Conservation (phyloP, 2,329 filamentous ascomycete genomes). For the Penicillium freii region DNA sequence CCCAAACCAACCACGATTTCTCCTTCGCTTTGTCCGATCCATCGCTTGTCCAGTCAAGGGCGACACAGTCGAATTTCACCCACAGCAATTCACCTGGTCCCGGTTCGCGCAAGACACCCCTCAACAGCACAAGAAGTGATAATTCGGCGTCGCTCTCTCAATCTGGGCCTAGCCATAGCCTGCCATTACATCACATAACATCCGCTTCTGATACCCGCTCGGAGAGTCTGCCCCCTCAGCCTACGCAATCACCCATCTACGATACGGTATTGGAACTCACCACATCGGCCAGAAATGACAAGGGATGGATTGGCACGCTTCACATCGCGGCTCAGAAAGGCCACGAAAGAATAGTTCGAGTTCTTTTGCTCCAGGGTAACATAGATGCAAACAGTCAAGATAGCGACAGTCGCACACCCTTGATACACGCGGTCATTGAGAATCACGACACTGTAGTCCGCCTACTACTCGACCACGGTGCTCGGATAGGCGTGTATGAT, state of each 20-base stretch:
- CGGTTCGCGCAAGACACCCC: too few species aligned
- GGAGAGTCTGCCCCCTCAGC: background rate
- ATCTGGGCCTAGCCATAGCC: background rate
- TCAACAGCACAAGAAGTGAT: too few species aligned
- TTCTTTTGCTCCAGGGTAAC: background rate
- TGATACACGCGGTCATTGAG: background rate
- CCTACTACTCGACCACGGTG: background rate
- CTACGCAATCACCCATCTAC: background rate
- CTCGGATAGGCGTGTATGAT: background rate
- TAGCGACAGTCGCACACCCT: background rate
- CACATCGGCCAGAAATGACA: background rate
- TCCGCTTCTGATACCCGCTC: background rate
- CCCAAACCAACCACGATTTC: background rate
- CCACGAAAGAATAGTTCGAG: background rate
- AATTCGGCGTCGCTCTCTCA: background rate
- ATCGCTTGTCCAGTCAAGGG: background rate
- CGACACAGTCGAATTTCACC: accelerated
- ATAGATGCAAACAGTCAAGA: background rate
- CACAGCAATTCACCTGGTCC: background rate
- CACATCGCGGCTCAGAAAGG: background rate
- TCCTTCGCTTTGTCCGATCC: too few species aligned
- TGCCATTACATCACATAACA: background rate
- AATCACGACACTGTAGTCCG: background rate
- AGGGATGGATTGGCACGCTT: background rate
- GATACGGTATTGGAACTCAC: background rate